Conservation (phyloP, 768 basidiomycete genomes). For the Serendipita sp. region DNA sequence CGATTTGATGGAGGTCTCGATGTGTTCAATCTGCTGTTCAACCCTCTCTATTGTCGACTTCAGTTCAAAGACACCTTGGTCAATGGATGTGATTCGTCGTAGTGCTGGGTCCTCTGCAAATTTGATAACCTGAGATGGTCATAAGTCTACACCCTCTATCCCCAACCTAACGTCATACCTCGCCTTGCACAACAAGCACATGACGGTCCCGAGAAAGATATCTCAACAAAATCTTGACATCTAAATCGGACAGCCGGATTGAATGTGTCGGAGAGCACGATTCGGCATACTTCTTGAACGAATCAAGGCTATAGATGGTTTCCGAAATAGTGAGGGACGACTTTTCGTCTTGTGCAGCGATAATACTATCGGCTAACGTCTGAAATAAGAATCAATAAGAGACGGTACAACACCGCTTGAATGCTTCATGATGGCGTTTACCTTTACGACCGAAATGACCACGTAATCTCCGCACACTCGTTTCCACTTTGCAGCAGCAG, state of each 20-base stretch:
- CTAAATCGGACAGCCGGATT: constrained; percentile 34
- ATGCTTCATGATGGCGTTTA: constrained; percentile 8
- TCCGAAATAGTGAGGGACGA: constrained; percentile 36
- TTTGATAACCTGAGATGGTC: constrained; percentile 51
- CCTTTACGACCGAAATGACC: constrained; percentile 43
- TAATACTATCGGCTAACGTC: constrained; percentile 41
- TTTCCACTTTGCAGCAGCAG: constrained; percentile 34
- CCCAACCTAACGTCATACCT: constrained; percentile 26
- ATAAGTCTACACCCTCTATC: not conserved
- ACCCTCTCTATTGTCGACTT: constrained; percentile 52
- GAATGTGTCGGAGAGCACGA: constrained; percentile 22
- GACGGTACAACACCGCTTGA: not conserved
- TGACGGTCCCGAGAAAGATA: constrained; percentile 64
- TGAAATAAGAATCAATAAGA: not conserved
- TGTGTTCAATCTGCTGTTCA: constrained; percentile 45
- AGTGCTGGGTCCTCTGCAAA: constrained; percentile 27
- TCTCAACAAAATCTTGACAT: constrained; percentile 53
- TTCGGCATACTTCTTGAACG: constrained; percentile 34
- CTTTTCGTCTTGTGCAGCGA: constrained; percentile 26
- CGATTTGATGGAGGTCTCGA: constrained; percentile 61
- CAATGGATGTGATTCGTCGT: constrained; percentile 51
- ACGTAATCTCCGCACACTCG: constrained; percentile 56
- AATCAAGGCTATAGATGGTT: constrained; percentile 39
- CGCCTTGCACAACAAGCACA: constrained; percentile 44
- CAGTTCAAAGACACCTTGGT: constrained; percentile 67